Percentiles rank a stretch among this genome's conserved stretches.
These are phyloP conservation scores for Hemileccinum rubropunctum DNA, from an alignment of 768 basidiomycete species.

Conservation along the genomic window DNA sequence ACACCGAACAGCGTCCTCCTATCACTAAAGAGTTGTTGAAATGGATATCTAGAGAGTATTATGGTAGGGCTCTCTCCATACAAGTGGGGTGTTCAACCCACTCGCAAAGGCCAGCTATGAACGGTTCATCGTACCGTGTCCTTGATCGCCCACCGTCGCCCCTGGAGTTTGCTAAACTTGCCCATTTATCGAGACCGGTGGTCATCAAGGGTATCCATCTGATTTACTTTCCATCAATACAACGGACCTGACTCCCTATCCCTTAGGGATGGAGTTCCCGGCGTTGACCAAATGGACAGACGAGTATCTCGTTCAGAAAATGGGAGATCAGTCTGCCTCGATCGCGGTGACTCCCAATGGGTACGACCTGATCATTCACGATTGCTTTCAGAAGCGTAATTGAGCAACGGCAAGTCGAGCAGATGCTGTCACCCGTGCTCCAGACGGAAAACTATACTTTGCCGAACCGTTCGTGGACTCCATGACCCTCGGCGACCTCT, in stretches of 20 bases:
- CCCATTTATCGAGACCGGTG: conserved; percentile 69
- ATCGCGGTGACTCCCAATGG: conserved; percentile 85
- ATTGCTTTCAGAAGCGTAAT: conserved; percentile 8
- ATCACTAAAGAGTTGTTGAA: conserved; percentile 18
- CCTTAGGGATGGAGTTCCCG: conserved; percentile 48
- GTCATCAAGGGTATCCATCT: conserved; percentile 59
- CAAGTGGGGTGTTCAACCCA: neutral
- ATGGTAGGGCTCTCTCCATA: conserved; percentile 16
- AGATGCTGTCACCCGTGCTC: conserved; percentile 61
- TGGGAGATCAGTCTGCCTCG: conserved; percentile 56
- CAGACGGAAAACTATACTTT: conserved; percentile 63
- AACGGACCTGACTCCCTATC: neutral
- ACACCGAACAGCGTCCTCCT: conserved; percentile 12
- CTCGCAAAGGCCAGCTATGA: conserved; percentile 45
- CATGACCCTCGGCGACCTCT: conserved; percentile 62
- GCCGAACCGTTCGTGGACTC: conserved; percentile 67
- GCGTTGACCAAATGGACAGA: conserved; percentile 59
- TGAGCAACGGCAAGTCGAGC: conserved; percentile 51
- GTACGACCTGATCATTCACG: conserved; percentile 37
- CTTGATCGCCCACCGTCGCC: conserved; percentile 58
- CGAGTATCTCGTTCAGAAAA: conserved; percentile 53
- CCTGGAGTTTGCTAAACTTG: conserved; percentile 65
- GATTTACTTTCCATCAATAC: neutral
- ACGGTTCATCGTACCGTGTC: conserved; percentile 50
- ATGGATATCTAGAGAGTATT: conserved; percentile 41